Percentiles rank a stretch among this genome's conserved stretches.
Conservation (phyloP, 306 rosid species). For the Prunus dulcis region DNA sequence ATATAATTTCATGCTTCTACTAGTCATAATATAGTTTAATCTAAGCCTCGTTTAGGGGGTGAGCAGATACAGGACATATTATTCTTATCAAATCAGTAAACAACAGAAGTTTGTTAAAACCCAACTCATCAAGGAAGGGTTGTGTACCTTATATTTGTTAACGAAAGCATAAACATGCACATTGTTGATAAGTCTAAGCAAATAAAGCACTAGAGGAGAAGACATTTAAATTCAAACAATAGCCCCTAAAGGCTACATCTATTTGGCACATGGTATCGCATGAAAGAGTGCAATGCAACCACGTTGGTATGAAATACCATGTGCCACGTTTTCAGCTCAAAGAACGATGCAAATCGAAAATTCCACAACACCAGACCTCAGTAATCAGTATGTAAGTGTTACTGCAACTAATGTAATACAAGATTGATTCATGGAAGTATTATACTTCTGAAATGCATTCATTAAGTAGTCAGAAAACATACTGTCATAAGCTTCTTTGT, state of each 20-base stretch:
- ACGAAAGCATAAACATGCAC: background rate
- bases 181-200: too few relatives aligned
- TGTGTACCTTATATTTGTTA: background rate
- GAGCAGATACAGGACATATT: background rate
- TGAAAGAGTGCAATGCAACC: constrained; percentile 6
- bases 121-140: background rate
- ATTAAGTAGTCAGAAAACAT: constrained; percentile 32
- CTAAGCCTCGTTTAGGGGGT: background rate
- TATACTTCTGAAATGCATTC: constrained; percentile 5
- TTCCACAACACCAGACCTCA: background rate
- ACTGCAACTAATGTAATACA: background rate
- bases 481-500: constrained; percentile 96
- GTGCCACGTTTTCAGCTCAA: background rate
- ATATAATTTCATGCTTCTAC: background rate
- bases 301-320: background rate
- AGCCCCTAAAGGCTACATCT: background rate
- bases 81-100: background rate
- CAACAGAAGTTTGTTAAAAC: background rate
- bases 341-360: background rate
- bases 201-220: background rate
- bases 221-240: background rate
- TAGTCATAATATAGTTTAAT: background rate
- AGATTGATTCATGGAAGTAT: background rate
- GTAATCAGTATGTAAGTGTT: background rate
- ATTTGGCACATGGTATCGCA: background rate